Percentiles rank a stretch among this genome's conserved stretches.
phyloP scores from a whole-genome alignment of 768 basidiomycete genomes.

The Termitomyces titanicus region DNA sequence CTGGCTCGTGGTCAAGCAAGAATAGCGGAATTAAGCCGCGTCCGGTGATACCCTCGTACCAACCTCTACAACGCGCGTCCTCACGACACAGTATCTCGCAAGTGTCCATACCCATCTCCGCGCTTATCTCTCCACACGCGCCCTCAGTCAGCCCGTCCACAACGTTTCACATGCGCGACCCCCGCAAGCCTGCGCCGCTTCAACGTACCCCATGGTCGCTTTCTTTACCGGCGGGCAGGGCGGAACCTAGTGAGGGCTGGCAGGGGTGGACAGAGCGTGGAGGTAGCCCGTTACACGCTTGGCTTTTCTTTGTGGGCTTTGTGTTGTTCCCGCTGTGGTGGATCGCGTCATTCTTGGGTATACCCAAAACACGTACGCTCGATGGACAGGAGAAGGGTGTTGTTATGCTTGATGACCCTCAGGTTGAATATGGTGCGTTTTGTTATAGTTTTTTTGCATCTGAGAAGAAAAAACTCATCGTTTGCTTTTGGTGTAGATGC shows the following conservation, averaged over 20 bases:
- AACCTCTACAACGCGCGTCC: constrained; percentile 27
- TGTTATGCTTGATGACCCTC: constrained; percentile 71
- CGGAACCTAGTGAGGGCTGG: constrained; percentile 27
- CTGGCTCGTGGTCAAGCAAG: constrained; percentile 45
- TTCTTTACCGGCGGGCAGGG: constrained; percentile 35
- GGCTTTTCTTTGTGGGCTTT: constrained; percentile 78
- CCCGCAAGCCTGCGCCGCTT: constrained; percentile 57
- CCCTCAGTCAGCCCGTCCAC: constrained; percentile 61
- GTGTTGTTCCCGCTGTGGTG: constrained; percentile 64
- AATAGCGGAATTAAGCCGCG: constrained; percentile 22
- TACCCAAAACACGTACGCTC: constrained; percentile 61
- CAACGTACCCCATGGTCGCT: constrained; percentile 63
- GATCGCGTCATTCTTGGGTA: constrained; percentile 46
- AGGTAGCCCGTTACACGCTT: constrained; percentile 66
- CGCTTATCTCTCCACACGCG: constrained; percentile 73
- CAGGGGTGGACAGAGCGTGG: constrained; percentile 41
- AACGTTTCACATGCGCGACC: constrained; percentile 79
- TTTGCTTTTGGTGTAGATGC: constrained; percentile 54
- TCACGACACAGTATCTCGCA: constrained; percentile 61
- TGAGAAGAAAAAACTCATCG: no score
- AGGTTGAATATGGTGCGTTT: constrained; percentile 68
- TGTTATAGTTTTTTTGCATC: not conserved
- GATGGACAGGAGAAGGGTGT: constrained; percentile 68
- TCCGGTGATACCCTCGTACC: constrained; percentile 18
- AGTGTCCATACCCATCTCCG: constrained; percentile 76